Evolutionary conservation across 257 asterid genomes (phyloP).

Genomic region (Solanum sparsipilum): DNA sequence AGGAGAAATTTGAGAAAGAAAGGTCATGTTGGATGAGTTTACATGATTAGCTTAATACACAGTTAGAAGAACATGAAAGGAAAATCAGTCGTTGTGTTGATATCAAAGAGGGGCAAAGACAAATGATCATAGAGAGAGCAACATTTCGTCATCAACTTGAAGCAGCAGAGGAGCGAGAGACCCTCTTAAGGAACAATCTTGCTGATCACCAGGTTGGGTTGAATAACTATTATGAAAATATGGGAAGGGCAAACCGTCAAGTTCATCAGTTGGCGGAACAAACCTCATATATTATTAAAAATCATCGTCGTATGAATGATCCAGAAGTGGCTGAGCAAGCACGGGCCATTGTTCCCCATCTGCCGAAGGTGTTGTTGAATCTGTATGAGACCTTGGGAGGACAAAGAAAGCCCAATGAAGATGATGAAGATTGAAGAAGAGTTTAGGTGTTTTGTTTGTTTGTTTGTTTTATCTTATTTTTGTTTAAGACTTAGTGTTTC

Average conservation of each 20-base stretch:
- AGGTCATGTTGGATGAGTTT: background rate
- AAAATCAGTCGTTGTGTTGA: background rate
- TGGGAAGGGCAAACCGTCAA: background rate
- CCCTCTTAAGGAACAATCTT: background rate
- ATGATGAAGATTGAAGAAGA: background rate
- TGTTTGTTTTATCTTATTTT: too few species aligned
- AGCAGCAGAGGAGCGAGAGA: too few species aligned
- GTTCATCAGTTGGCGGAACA: background rate
- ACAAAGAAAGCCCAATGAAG: background rate
- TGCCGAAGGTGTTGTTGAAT: background rate
- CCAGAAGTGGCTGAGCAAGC: background rate
- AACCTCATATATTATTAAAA: background rate
- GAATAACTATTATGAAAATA: background rate
- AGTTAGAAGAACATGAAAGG: background rate
- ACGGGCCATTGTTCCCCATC: too few species aligned
- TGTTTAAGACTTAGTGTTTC: too few species aligned
- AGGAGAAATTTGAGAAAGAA: background rate
- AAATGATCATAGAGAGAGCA: background rate
- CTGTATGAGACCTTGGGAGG: background rate
- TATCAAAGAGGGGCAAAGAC: background rate
- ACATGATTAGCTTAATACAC: background rate
- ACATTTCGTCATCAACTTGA: background rate
- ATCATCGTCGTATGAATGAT: background rate
- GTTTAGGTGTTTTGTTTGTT: background rate
- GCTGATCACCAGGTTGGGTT: background rate